Evolutionary conservation across 805 yeast genomes (phyloP), one percentile per base, ranked within the genome.

Genomic region (Wickerhamomyces kurtzmanii): DNA sequence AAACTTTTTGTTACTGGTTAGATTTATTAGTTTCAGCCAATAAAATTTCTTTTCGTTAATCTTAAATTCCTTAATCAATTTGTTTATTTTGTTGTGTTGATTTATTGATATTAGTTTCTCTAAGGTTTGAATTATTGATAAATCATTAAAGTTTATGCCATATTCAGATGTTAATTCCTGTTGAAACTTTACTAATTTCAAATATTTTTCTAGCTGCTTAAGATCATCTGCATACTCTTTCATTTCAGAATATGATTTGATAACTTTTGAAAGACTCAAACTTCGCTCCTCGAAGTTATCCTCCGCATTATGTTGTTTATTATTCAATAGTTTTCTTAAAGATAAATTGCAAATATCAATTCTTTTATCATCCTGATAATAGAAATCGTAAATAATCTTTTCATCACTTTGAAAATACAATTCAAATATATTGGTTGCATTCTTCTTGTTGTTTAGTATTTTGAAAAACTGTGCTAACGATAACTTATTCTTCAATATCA

Each of bases 381-480:
- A 73, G 38, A 62, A 77, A 37, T 74, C 78, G 33, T 57, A 58
- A 4, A 75, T 49, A 10, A 65, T 42, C 13, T 58, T 59, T 3
- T 38, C 32, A 28, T 67, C 60, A 15, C 45, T 21, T 19, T 43
- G 39, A 37, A 61, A 42, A 46, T 55, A 37, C 34, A 49, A 55
- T 15, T 39, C 50, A 52, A 31, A 59, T 26, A 36, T 46, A 40
- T 36, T 53, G 23, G 39, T 27, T 27, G 71, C 67, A 30, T 57
- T 38, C 23, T 60, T 49, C 38, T 57, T 53, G 32, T 62, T 58
- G 38, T 71, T 74, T 26, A 89, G 47, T 4, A 80, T 39, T 36
- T 76, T 73, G 52, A 79, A 79, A 36, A 89, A 76, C 27, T 76
- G 80, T 0, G 91, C 74, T 3, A 64, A 43, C 1, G 84, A 62